Evolutionary conservation across 192 early-diverging fungal species (phyloP).

Genomic region (Coemansia sp.): DNA sequence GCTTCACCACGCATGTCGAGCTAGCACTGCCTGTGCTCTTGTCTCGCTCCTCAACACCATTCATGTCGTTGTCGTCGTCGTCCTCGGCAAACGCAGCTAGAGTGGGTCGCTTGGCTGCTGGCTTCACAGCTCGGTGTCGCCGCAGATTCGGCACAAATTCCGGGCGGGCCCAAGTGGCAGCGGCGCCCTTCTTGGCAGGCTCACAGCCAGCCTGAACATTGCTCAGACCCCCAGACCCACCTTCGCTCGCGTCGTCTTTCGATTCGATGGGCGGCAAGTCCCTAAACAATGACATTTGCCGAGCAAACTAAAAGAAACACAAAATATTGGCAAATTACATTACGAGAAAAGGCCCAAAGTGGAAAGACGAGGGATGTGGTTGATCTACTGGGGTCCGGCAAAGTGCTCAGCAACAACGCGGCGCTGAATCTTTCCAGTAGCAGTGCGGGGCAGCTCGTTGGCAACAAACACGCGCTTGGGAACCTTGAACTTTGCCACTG

Average conservation of each 20-base stretch:
- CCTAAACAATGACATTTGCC: slow-evolving; percentile 39
- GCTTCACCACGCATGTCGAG: neutral
- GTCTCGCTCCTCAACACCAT: neutral
- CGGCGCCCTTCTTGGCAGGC: neutral
- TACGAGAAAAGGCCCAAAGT: neutral
- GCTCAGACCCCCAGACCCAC: neutral
- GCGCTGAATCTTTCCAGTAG: slow-evolving; percentile 73
- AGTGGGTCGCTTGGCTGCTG: neutral
- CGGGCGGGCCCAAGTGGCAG: slow-evolving; percentile 17
- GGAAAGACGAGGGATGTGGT: neutral
- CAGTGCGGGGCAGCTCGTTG: slow-evolving; percentile 64
- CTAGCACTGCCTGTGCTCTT: neutral
- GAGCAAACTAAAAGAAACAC: neutral
- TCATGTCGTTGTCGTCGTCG: neutral
- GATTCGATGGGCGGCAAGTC: slow-evolving; percentile 37
- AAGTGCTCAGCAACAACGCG: slow-evolving; percentile 62
- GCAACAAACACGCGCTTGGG: slow-evolving; percentile 71
- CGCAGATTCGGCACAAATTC: slow-evolving; percentile 35
- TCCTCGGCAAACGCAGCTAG: neutral
- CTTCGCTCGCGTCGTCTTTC: neutral
- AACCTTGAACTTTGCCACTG: slow-evolving; percentile 69
- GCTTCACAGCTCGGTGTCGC: slow-evolving; percentile 7
- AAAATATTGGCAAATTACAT: neutral
- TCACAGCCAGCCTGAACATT: neutral
- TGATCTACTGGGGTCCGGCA: slow-evolving; percentile 40